phyloP scores from a whole-genome alignment of 2,329 filamentous ascomycete genomes.

The Penicillium sp. region DNA sequence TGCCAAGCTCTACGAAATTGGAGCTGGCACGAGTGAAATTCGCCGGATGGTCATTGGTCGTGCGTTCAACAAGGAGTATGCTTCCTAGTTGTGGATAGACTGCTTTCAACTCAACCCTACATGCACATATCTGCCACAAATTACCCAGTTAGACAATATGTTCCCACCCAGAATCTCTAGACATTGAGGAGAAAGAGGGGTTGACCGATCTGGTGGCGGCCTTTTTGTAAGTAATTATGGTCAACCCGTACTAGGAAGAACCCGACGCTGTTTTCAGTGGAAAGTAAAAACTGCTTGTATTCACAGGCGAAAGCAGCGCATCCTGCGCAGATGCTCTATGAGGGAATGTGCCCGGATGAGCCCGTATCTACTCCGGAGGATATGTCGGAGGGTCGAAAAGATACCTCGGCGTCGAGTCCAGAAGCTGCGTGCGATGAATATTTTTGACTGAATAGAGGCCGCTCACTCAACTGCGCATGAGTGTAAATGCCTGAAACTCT shows the following conservation, averaged over 20 bases:
- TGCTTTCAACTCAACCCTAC: constrained; percentile 1
- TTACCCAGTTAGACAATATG: no score
- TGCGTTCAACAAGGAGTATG: constrained; percentile 83
- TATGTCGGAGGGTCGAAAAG: constrained; percentile 52
- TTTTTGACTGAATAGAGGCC: constrained; percentile 60
- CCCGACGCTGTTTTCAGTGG: constrained; percentile 55
- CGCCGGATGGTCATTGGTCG: constrained; percentile 90
- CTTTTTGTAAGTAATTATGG: constrained; percentile 64
- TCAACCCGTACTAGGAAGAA: constrained; percentile 55
- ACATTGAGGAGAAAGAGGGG: neutral
- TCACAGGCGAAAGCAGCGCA: constrained; percentile 45
- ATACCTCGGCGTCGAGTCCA: constrained; percentile 48
- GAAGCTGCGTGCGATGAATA: constrained; percentile 49
- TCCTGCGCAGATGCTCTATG: constrained; percentile 47
- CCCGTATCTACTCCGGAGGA: constrained; percentile 11
- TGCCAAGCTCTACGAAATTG: constrained; percentile 87
- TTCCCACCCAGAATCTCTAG: no score
- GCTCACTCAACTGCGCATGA: constrained; percentile 57
- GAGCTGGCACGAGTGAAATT: constrained; percentile 91
- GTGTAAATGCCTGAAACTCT: constrained; percentile 60
- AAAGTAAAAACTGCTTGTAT: constrained; percentile 54
- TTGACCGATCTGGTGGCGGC: constrained; percentile 22
- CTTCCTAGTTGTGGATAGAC: constrained; percentile 12
- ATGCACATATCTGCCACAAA: neutral
- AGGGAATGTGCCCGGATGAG: constrained; percentile 10